phyloP scores from a whole-genome alignment of 495 filamentous ascomycete species.

The Neurospora hispaniola region DNA sequence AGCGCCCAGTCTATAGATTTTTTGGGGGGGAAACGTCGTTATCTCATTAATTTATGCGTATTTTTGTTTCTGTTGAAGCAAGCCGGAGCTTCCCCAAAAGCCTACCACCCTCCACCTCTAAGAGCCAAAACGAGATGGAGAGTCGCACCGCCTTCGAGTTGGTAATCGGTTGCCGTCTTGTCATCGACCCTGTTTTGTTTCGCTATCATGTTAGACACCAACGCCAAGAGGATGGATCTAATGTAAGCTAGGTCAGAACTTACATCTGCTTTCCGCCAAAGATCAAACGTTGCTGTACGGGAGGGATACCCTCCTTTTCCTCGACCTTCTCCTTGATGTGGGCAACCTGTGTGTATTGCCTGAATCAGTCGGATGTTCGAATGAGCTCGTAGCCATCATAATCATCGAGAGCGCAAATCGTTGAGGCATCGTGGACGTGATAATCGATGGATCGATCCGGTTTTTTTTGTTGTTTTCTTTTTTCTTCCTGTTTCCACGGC shows the following conservation, averaged over 20 bases:
- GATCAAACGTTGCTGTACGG: conserved; percentile 92
- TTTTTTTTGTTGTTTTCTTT: neutral
- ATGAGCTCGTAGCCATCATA: neutral
- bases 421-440: neutral
- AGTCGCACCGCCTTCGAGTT: conserved; percentile 83
- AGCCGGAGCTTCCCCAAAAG: neutral
- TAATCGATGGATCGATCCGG: neutral
- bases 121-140: conserved; percentile 92
- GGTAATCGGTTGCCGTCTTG: conserved; percentile 75
- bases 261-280: conserved; percentile 98
- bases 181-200: conserved; percentile 70
- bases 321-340: conserved; percentile 97
- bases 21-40: neutral
- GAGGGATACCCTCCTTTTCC: conserved; percentile 96
- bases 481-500: neutral
- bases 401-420: neutral
- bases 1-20: neutral
- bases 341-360: conserved; percentile 51
- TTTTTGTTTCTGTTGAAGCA: neutral
- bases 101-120: conserved; percentile 49
- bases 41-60: neutral
- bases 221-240: neutral
- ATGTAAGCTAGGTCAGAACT: conserved; percentile 14
- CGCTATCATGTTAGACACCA: neutral
- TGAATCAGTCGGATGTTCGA: neutral